Conservation (phyloP, 208 protist genomes). For the Leishmania guyanensis region DNA sequence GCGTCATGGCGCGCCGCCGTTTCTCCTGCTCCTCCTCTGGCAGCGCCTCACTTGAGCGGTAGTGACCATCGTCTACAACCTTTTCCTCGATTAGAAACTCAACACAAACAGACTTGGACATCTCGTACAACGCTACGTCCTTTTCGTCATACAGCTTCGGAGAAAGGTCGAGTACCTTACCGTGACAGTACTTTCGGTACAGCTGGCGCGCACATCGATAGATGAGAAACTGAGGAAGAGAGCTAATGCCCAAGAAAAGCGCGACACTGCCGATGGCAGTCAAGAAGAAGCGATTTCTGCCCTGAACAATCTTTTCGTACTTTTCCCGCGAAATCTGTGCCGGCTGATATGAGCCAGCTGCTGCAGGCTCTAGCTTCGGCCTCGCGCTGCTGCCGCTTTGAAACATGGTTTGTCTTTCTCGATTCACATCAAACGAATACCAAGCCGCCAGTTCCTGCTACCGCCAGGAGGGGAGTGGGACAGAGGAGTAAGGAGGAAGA, state of each 20-base stretch:
- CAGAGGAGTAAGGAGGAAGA: neutral
- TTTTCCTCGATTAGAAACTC: conserved; percentile 75
- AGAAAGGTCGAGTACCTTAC: conserved; percentile 77
- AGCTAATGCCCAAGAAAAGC: conserved; percentile 44
- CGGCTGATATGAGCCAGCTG: conserved; percentile 37
- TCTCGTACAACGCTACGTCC: conserved; percentile 76
- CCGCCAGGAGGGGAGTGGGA: neutral
- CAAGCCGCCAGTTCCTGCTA: neutral
- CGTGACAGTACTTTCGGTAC: conserved; percentile 53
- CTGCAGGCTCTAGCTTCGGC: conserved; percentile 23
- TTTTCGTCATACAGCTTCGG: conserved; percentile 78
- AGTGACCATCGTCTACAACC: conserved; percentile 72
- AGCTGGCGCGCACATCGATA: conserved; percentile 50
- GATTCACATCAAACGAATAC: neutral
- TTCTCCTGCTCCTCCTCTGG: conserved; percentile 54
- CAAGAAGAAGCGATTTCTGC: conserved; percentile 70
- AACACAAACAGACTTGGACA: conserved; percentile 71
- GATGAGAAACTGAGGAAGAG: conserved; percentile 62
- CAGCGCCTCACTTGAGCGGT: conserved; percentile 56
- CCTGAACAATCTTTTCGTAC: conserved; percentile 73
- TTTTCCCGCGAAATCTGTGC: conserved; percentile 70
- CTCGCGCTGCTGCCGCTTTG: conserved; percentile 6
- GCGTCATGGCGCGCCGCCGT: conserved; percentile 75
- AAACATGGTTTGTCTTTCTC: conserved; percentile 10
- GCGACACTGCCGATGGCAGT: conserved; percentile 42